Evolutionary conservation across 768 basidiomycete genomes (phyloP), one percentile per base, ranked within the genome.

Genomic region (Coprinellus aureogranulatus): DNA sequence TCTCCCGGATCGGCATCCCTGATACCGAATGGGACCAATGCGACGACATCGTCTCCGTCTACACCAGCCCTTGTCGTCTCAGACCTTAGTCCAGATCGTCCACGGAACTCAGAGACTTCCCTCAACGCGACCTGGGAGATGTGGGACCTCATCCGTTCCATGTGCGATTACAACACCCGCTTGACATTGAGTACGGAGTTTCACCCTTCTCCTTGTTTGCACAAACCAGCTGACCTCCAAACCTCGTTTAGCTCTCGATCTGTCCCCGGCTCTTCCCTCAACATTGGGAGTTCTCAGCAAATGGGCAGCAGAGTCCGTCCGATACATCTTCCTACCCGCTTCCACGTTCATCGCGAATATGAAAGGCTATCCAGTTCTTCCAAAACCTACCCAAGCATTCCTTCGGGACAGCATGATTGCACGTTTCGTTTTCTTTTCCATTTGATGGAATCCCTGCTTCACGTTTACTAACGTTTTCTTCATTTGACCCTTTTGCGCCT

Each of bases 281-380:
- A 85, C 86, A 16, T 75, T 86, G 12, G 86, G 86, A 1, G 86
- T 92, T 12, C 76, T 98, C 30, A 81, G 80, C 59, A 86, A 95
- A 64, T 98, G 97, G 97, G 81, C 87, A 2, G 92, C 97, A 5
- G 97, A 99, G 70, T 89, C 94, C 6, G 87, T 95, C n/a, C 84
- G 86, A 31, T 83, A 93, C 66, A 80, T 99, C 54, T 90, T 92
- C 71, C 77, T 98, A 1, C 94, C 97, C 3, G 86, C 94, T 0
- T 85, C 90, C 12, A 84, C 93, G 3, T 99, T 98, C 71, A 94
- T 98, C 65, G 87, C 94, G 11, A 99, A 99, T 70, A 82, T 86
- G 51, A 96, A 97, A 74, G 96, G 94, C 2, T 99, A 97, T 70
- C 97, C 97, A 0, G 97, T 99, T 5, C 82, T 99, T 18, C 90